Conservation (phyloP, 345 rosid species). For the Kandelia obovata region DNA sequence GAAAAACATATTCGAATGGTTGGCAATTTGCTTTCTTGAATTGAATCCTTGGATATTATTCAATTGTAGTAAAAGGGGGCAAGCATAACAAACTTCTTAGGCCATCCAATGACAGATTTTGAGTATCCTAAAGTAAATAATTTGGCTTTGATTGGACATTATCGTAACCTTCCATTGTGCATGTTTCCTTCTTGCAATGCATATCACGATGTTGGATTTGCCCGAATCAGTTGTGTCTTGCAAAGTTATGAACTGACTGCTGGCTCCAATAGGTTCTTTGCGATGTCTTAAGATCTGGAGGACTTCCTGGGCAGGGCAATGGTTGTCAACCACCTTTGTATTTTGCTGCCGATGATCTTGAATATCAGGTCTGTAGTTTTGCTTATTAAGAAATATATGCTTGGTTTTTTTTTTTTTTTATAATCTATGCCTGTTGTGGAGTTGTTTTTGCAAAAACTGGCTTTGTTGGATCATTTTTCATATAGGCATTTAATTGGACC, state of each 20-base stretch:
- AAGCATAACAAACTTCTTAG: too few species aligned
- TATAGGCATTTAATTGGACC: neutral
- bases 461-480: neutral
- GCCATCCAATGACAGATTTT: neutral
- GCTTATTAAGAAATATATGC: neutral
- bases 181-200: neutral
- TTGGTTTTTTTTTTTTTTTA: neutral
- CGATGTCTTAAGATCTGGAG: slow-evolving; percentile 44
- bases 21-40: neutral
- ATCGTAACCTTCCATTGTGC: neutral
- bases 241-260: slow-evolving; percentile 8
- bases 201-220: neutral
- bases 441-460: too few species aligned
- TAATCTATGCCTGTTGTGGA: neutral
- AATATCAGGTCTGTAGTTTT: slow-evolving; percentile 39
- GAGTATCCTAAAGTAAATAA: neutral
- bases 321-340: slow-evolving; percentile 38
- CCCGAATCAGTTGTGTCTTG: neutral
- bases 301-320: slow-evolving; percentile 32
- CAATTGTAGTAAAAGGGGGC: too few species aligned
- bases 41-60: too few species aligned
- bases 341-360: slow-evolving; percentile 54
- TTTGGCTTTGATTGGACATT: neutral
- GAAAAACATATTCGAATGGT: neutral
- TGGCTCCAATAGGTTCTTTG: slow-evolving; percentile 35